phyloP scores from a whole-genome alignment of 306 rosid species.

The Quercus engelmannii region DNA sequence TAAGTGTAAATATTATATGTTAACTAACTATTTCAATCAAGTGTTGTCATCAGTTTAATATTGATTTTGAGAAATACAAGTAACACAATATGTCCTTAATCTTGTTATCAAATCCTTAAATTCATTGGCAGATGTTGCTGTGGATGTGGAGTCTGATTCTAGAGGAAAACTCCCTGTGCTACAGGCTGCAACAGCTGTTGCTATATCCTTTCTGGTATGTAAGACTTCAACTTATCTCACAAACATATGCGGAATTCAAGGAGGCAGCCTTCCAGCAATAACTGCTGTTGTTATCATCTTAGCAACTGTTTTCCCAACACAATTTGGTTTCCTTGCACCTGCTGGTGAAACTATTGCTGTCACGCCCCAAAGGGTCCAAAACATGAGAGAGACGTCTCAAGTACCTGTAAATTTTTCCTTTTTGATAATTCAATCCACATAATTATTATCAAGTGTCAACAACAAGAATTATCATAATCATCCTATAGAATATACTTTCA shows the following conservation, averaged over 20 bases:
- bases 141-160: constrained; percentile 18
- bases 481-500: too few species aligned
- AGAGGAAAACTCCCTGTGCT: constrained; percentile 41
- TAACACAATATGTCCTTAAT: background rate
- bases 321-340: constrained; percentile 50
- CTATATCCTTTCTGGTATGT: constrained; percentile 56
- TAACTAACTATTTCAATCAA: background rate
- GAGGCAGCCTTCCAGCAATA: constrained; percentile 55
- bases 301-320: constrained; percentile 55
- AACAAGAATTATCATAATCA: too few species aligned
- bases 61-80: background rate
- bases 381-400: too few species aligned
- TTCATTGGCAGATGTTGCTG: constrained; percentile 33
- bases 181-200: constrained; percentile 49
- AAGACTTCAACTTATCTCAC: constrained; percentile 39
- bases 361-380: too few species aligned
- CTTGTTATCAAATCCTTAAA: background rate
- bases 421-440: too few species aligned
- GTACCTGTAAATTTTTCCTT: too few species aligned
- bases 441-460: too few species aligned
- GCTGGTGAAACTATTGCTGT: constrained; percentile 53
- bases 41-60: background rate
- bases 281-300: constrained; percentile 59
- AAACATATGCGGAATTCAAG: constrained; percentile 42
- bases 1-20: background rate